Percentiles rank a stretch among this genome's conserved stretches.
Evolutionary conservation across 108 stramenopile species (phyloP).

Genomic region (Skeletonema grethae): DNA sequence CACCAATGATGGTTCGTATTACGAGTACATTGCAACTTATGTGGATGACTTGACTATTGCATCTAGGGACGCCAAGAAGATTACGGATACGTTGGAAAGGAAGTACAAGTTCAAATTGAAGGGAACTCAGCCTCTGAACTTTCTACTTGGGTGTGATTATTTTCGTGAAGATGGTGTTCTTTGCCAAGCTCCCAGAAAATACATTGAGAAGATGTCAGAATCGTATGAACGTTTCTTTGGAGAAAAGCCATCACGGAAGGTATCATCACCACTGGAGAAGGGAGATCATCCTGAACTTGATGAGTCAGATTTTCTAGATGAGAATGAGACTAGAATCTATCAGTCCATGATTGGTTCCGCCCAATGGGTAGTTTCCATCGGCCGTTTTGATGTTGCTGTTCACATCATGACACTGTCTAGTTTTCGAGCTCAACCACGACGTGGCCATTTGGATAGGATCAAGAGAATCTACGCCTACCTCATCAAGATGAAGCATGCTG

Average conservation of each 20-base stretch:
- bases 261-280: not conserved
- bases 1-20: not conserved
- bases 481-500: constrained; percentile 4
- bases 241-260: not conserved
- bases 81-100: constrained; percentile 9
- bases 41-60: constrained; percentile 12
- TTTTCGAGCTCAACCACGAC: constrained; percentile 27
- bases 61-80: not conserved
- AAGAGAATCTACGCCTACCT: constrained; percentile 44
- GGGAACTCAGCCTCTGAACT: constrained; percentile 30
- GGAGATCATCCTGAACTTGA: constrained; percentile 14
- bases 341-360: constrained; percentile 11
- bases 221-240: constrained; percentile 28
- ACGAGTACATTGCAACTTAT: constrained; percentile 14
- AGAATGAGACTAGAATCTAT: not conserved
- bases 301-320: not conserved
- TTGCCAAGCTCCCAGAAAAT: constrained; percentile 20
- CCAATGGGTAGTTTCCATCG: constrained; percentile 10
- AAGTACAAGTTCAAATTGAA: constrained; percentile 43
- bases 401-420: constrained; percentile 30
- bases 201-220: constrained; percentile 26
- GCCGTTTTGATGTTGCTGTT: constrained; percentile 45
- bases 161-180: constrained; percentile 33
- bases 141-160: constrained; percentile 42
- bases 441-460: constrained; percentile 38